Base-by-base conservation (phyloP, 805 yeast species). In the Saccharomycopsis sp. region DNA sequence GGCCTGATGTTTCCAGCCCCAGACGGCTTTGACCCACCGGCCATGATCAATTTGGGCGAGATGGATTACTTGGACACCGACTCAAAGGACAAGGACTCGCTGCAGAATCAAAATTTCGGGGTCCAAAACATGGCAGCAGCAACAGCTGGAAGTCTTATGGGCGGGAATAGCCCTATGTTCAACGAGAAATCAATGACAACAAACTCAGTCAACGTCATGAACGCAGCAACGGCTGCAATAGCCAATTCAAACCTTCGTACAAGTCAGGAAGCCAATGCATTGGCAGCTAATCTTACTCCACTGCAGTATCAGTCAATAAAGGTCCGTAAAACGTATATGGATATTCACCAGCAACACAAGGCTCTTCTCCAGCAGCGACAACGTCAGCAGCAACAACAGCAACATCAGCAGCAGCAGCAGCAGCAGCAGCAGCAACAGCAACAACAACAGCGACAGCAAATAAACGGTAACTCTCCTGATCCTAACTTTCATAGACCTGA, bases 391-490 rank as follows among this genome's bases (percentile, higher is more conserved):
- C 56, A 52, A n/a, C 58, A 52, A 17, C 54, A 52, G 22, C 54
- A 52, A 20, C 42, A 17, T 29, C 54, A 52, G 15, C 47, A 15
- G 7, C 56, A 53, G 17, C 47, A 14, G 7, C 56, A 24, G 24
- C 20, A 5, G 14, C 56, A 35, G 17, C 56, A 53, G 17, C 54
- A 20, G 62, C 70, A 41, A 59, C 69, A 24, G 58, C 65, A 15
- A 68, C 69, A 24, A 68, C 75, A 38, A 75, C 77, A 20, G 72
- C 66, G 53, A 73, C 78, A 3, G 49, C 23, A 17, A 25, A 44
- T 1, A 25, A 20, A 15, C 57, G 63, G 38, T 57, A 17, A 7
- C 9, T 19, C 49, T 44, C 22, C 49, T 44, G 20, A 44, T 7
- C 49, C 19, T 7, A 19, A 17, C 12, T 44, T 44, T 44, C 19